These are phyloP conservation scores for Monosporozyma siamensis DNA, from an alignment of 805 yeast genomes.

Conservation along the genomic window DNA sequence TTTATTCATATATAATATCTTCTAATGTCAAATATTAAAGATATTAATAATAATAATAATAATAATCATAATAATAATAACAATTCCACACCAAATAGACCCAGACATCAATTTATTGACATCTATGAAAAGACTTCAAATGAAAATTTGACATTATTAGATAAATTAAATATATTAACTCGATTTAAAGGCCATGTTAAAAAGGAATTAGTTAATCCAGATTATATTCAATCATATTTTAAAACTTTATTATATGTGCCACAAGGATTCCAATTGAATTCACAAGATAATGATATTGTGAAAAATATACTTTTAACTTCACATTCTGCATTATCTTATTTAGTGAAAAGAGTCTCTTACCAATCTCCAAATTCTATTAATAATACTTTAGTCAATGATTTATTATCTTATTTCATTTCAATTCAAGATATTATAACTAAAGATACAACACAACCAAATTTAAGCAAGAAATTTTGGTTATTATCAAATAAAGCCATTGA, in stretches of 20 bases:
- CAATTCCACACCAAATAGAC: neutral
- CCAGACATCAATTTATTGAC: constrained; percentile 1
- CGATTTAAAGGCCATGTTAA: constrained; percentile 30
- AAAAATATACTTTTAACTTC: constrained; percentile 15
- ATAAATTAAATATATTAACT: constrained; percentile 15
- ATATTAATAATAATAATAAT: neutral
- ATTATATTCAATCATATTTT: constrained; percentile 19
- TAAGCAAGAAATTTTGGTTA: constrained; percentile 20
- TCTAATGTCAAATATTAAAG: neutral
- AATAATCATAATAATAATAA: no score
- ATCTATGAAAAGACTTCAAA: neutral
- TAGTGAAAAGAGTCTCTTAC: constrained; percentile 36
- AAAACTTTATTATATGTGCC: constrained; percentile 15
- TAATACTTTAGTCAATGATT: constrained; percentile 10
- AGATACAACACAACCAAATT: neutral
- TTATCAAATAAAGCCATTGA: constrained; percentile 26
- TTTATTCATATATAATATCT: no score
- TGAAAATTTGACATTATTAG: constrained; percentile 7
- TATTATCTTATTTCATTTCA: constrained; percentile 7
- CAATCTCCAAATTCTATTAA: constrained; percentile 26
- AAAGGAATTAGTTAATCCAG: constrained; percentile 25
- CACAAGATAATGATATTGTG: constrained; percentile 1
- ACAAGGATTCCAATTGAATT: neutral
- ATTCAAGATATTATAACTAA: constrained; percentile 4
- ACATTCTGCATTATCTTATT: constrained; percentile 37